Evolutionary conservation across 202 grass and related monocot species (phyloP).

Genomic region (Panicum virgatum): DNA sequence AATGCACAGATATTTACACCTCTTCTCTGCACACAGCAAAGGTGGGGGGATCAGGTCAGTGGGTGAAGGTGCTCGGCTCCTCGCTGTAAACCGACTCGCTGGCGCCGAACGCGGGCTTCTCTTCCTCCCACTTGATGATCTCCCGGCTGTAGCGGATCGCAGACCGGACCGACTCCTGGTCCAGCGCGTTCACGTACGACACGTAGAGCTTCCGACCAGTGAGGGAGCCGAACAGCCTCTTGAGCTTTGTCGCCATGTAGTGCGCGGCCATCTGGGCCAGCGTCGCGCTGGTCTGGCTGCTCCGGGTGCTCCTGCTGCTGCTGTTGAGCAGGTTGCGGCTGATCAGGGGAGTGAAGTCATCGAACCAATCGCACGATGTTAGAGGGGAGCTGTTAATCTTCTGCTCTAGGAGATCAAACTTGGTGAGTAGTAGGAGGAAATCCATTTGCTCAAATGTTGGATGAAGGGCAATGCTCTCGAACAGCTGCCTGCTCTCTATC

Average conservation of each 20-base stretch:
- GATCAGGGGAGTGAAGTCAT: constrained; percentile 64
- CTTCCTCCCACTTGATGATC: constrained; percentile 83
- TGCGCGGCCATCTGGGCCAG: constrained; percentile 69
- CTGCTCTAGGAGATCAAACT: constrained; percentile 85
- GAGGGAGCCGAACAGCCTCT: constrained; percentile 67
- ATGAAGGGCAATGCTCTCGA: constrained; percentile 66
- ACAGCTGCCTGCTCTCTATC: constrained; percentile 74
- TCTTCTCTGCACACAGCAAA: constrained; percentile 23
- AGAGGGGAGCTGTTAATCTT: constrained; percentile 69
- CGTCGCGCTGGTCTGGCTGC: constrained; percentile 32
- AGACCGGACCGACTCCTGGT: constrained; percentile 54
- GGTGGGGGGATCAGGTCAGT: constrained; percentile 11
- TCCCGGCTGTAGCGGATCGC: constrained; percentile 67
- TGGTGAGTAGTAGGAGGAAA: constrained; percentile 86
- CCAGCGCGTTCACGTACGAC: constrained; percentile 62
- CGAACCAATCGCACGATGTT: constrained; percentile 74
- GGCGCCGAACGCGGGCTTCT: constrained; percentile 50
- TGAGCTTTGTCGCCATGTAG: constrained; percentile 77
- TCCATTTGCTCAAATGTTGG: constrained; percentile 61
- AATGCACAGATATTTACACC: constrained; percentile 68
- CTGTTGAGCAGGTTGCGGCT: constrained; percentile 43
- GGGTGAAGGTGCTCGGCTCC: constrained; percentile 67
- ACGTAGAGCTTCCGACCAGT: constrained; percentile 70
- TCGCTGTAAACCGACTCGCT: constrained; percentile 73
- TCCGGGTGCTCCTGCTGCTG: constrained; percentile 27